These are phyloP conservation scores for Senna siamea DNA, from an alignment of 306 rosid species.

Conservation along the genomic window DNA sequence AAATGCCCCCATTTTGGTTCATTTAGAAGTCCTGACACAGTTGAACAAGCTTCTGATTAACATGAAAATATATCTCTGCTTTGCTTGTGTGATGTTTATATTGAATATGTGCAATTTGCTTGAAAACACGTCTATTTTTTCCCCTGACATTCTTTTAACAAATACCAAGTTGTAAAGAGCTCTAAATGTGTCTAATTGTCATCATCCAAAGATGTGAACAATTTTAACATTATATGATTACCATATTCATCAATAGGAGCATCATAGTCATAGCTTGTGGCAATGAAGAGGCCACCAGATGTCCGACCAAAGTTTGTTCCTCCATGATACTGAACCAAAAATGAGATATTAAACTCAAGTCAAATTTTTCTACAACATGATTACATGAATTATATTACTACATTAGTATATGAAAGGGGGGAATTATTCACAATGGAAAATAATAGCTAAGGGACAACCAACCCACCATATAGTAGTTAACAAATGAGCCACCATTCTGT, in stretches of 20 bases:
- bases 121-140: neutral
- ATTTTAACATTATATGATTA: slow-evolving; percentile 42
- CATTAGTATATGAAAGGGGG: neutral
- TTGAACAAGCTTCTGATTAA: slow-evolving; percentile 33
- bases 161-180: neutral
- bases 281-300: slow-evolving; percentile 84
- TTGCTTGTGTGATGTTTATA: neutral
- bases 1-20: slow-evolving; percentile 98
- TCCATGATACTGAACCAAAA: slow-evolving; percentile 77
- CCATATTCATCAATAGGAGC: slow-evolving; percentile 95
- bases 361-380: slow-evolving; percentile 4
- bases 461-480: slow-evolving; percentile 87
- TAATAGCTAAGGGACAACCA: slow-evolving; percentile 22
- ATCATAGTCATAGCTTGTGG: slow-evolving; percentile 94
- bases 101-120: slow-evolving; percentile 10
- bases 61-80: neutral
- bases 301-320: slow-evolving; percentile 98
- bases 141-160: neutral
- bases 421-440: neutral
- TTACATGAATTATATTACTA: neutral
- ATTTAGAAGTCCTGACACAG: slow-evolving; percentile 63
- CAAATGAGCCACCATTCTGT: slow-evolving; percentile 86
- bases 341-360: slow-evolving; percentile 10
- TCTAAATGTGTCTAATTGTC: neutral
- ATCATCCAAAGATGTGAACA: slow-evolving; percentile 8